Percentiles rank a stretch among this genome's conserved stretches.
Evolutionary conservation across 176 grass and related monocot genomes (phyloP).

Genomic region (Oryza meridionalis): DNA sequence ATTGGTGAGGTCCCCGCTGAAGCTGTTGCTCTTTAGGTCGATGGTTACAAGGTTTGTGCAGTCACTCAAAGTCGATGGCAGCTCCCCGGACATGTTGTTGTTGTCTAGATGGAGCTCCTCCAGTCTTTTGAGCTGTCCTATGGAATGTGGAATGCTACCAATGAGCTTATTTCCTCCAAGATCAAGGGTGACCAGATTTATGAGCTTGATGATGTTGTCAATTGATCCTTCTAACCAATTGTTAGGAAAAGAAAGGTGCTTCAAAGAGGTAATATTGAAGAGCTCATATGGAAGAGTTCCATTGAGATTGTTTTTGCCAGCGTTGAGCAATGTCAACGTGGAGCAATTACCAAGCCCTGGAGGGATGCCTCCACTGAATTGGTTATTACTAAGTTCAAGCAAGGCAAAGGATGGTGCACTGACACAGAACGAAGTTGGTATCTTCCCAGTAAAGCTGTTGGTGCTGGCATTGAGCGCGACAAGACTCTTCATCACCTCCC

Average conservation of each 20-base stretch:
- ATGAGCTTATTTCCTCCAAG: constrained; percentile 26
- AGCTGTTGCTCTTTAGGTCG: constrained; percentile 45
- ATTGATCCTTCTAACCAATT: constrained; percentile 33
- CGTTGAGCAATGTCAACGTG: constrained; percentile 8
- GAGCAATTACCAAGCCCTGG: constrained; percentile 40
- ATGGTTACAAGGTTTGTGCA: constrained; percentile 41
- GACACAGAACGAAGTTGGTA: constrained; percentile 38
- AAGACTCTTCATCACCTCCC: constrained; percentile 38
- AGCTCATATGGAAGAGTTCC: constrained; percentile 42
- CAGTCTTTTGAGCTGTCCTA: constrained; percentile 37
- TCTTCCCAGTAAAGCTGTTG: constrained; percentile 46
- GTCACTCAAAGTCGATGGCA: constrained; percentile 39
- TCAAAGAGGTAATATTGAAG: constrained; percentile 18
- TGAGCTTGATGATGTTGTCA: constrained; percentile 13
- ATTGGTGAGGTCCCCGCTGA: constrained; percentile 39
- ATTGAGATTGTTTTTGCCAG: constrained; percentile 36
- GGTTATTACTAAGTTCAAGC: constrained; percentile 52
- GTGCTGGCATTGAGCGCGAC: constrained; percentile 46
- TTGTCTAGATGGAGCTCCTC: constrained; percentile 30
- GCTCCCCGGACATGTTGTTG: constrained; percentile 45
- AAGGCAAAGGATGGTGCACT: neutral
- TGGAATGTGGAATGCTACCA: constrained; percentile 42
- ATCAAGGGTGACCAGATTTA: constrained; percentile 46
- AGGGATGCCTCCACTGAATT: constrained; percentile 44
- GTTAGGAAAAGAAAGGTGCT: constrained; percentile 39